Percentiles rank a stretch among this genome's conserved stretches.
Evolutionary conservation across 192 early-diverging fungal species (phyloP).

Genomic region (Coemansia sp.): DNA sequence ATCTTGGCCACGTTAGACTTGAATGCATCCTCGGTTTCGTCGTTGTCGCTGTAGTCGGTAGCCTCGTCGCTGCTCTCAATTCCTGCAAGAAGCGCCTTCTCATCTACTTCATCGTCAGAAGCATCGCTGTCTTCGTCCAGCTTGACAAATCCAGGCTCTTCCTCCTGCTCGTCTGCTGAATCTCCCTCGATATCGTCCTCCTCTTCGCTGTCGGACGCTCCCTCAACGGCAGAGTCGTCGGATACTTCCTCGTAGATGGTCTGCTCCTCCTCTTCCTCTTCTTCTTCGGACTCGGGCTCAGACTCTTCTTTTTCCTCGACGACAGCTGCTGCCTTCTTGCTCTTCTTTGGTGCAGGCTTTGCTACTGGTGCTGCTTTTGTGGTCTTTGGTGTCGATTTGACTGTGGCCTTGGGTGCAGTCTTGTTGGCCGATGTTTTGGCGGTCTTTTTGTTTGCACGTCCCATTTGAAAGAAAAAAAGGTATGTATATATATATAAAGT

Average conservation of each 20-base stretch:
- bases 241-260: slow-evolving; percentile 46
- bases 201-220: slow-evolving; percentile 17
- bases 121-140: slow-evolving; percentile 27
- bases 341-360: slow-evolving; percentile 19
- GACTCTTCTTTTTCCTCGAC: slow-evolving; percentile 20
- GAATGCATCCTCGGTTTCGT: slow-evolving; percentile 23
- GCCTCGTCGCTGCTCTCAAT: slow-evolving; percentile 45
- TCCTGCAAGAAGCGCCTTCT: slow-evolving; percentile 45
- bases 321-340: slow-evolving; percentile 2
- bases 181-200: slow-evolving; percentile 27
- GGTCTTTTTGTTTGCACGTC: slow-evolving; percentile 19
- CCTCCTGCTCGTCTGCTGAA: slow-evolving; percentile 6
- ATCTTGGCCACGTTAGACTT: slow-evolving; percentile 18
- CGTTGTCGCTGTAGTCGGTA: slow-evolving; percentile 17
- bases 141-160: slow-evolving; percentile 19
- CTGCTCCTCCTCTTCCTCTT: slow-evolving; percentile 33
- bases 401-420: slow-evolving; percentile 1
- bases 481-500: neutral
- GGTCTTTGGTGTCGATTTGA: neutral
- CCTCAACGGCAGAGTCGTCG: slow-evolving; percentile 48
- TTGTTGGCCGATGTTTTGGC: slow-evolving; percentile 4
- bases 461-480: slow-evolving; percentile 6
- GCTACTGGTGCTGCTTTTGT: slow-evolving; percentile 15
- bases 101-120: slow-evolving; percentile 30
- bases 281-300: slow-evolving; percentile 39